Evolutionary conservation across 495 filamentous ascomycete species (phyloP).

Genomic region (Podospora didyma): DNA sequence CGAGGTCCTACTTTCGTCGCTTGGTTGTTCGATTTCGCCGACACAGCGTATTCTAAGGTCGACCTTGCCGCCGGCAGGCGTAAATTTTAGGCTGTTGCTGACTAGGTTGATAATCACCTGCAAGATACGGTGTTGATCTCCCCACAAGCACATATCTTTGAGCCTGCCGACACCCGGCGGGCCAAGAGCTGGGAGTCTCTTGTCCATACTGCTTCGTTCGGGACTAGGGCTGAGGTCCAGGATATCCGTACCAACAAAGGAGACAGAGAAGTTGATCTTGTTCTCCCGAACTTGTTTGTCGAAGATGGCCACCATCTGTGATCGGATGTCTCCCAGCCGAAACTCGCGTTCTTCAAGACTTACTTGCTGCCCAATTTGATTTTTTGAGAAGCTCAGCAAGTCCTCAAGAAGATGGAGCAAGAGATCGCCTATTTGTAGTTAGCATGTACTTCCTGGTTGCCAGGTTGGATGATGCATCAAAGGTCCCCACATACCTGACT

Average conservation of each 20-base stretch:
- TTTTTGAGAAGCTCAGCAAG: conserved; percentile 86
- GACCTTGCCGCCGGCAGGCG: conserved; percentile 70
- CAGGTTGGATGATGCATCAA: no score
- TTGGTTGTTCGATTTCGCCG: conserved; percentile 47
- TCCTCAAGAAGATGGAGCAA: conserved; percentile 86
- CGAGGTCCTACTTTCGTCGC: conserved; percentile 44
- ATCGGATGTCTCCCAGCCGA: conserved; percentile 68
- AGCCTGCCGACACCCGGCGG: conserved; percentile 59
- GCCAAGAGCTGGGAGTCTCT: conserved; percentile 46
- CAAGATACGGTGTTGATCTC: conserved; percentile 84
- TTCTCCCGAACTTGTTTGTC: conserved; percentile 82
- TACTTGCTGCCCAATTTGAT: conserved; percentile 79
- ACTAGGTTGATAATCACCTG: conserved; percentile 92
- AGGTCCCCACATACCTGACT: conserved; percentile 50
- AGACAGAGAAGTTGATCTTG: conserved; percentile 65
- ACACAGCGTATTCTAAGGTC: conserved; percentile 68
- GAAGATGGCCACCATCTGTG: conserved; percentile 80
- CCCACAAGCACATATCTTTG: conserved; percentile 74
- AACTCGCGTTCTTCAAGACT: conserved; percentile 84
- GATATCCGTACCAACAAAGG: conserved; percentile 53
- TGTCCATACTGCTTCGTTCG: conserved; percentile 32
- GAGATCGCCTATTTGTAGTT: conserved; percentile 54
- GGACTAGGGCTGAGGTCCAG: conserved; percentile 29
- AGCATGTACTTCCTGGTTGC: background rate
- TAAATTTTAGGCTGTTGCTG: conserved; percentile 91